These are phyloP conservation scores for Eucalyptus marginata DNA, from an alignment of 345 rosid species.

Conservation along the genomic window DNA sequence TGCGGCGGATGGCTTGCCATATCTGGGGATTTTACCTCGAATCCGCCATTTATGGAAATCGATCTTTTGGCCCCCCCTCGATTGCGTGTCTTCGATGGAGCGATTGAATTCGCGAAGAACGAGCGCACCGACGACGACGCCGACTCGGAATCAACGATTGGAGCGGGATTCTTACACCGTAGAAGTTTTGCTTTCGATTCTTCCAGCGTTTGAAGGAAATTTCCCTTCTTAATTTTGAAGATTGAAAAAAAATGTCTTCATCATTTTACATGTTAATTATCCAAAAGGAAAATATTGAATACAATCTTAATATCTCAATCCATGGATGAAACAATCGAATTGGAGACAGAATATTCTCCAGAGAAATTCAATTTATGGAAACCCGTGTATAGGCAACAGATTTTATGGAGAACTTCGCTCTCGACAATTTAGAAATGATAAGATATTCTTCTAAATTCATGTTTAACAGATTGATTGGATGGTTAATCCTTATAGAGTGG, in stretches of 20 bases:
- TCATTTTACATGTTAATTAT: too few species aligned
- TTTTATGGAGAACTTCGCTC: fast-evolving
- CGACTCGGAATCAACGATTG: neutral
- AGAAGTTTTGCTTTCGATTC: neutral
- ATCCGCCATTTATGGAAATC: neutral
- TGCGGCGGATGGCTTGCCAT: neutral
- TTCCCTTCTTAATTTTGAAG: too few species aligned
- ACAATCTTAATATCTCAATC: too few species aligned
- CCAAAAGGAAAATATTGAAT: too few species aligned
- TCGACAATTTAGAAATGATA: fast-evolving
- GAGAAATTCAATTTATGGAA: fast-evolving
- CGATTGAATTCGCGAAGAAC: too few species aligned
- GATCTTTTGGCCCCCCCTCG: too few species aligned
- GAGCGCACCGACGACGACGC: too few species aligned
- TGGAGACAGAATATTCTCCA: too few species aligned
- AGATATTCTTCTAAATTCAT: too few species aligned
- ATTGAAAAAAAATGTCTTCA: fast-evolving
- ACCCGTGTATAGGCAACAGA: fast-evolving
- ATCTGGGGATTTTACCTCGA: neutral
- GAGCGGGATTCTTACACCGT: neutral
- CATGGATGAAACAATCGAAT: fast-evolving
- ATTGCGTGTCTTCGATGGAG: too few species aligned
- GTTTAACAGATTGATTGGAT: too few species aligned
- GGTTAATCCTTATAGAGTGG: fast-evolving
- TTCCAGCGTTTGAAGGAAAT: neutral